phyloP scores from a whole-genome alignment of 108 stramenopile species.

The Stephanodiscus minutulus region DNA sequence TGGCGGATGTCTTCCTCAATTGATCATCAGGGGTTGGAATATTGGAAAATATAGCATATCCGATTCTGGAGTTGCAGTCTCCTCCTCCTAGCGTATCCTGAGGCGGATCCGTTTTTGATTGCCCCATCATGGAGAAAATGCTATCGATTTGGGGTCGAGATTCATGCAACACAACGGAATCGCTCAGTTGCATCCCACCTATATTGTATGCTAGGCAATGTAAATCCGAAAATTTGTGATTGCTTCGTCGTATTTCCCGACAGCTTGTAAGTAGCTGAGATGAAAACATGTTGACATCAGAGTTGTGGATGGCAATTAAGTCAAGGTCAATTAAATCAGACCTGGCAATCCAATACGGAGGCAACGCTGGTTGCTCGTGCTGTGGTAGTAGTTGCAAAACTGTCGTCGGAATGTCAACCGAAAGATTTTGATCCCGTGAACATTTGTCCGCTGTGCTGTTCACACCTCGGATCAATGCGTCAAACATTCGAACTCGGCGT shows the following conservation, averaged over 20 bases:
- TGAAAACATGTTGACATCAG: constrained; percentile 10
- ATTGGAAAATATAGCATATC: constrained; percentile 40
- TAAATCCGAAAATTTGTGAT: constrained; percentile 17
- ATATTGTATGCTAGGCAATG: constrained; percentile 28
- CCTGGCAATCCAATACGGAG: constrained; percentile 46
- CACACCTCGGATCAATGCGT: constrained; percentile 17
- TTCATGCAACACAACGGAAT: constrained; percentile 3
- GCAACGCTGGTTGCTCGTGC: constrained; percentile 18
- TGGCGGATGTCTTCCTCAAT: constrained; percentile 39
- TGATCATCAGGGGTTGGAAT: constrained; percentile 25
- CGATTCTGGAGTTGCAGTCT: constrained; percentile 34
- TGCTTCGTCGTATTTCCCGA: constrained; percentile 11
- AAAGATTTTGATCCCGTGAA: constrained; percentile 9
- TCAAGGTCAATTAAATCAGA: constrained; percentile 21
- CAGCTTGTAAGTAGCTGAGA: neutral
- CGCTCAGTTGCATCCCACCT: constrained; percentile 42
- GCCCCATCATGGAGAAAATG: constrained; percentile 17
- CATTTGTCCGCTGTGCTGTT: neutral
- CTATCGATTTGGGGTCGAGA: constrained; percentile 17
- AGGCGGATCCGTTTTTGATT: constrained; percentile 6
- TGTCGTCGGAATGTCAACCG: constrained; percentile 15
- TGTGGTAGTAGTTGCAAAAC: constrained; percentile 33
- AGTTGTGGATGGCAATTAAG: constrained; percentile 16
- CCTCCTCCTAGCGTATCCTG: constrained; percentile 15
- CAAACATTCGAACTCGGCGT: constrained; percentile 17